Conservation (phyloP, 78 protist genomes). For the Pigoraptor vietnamica region DNA sequence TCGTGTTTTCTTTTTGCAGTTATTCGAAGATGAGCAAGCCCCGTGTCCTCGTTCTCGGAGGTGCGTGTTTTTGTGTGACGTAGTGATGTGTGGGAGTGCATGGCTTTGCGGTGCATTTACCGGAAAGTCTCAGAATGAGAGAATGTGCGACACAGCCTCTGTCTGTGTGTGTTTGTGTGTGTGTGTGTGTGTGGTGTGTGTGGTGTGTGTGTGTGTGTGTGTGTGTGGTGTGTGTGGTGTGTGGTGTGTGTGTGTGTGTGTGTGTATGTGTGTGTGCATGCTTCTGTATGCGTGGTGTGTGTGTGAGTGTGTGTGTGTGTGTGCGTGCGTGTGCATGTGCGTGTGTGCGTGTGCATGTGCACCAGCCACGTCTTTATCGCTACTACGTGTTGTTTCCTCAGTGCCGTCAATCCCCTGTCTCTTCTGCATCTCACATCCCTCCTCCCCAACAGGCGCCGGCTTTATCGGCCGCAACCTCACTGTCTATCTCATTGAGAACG, state of each 20-base stretch:
- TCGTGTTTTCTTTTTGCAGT: too few species aligned
- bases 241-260: not conserved
- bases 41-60: not conserved
- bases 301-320: not conserved
- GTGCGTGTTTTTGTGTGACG: not conserved
- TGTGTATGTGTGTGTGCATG: not conserved
- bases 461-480: conserved; percentile 89
- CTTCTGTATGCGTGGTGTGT: not conserved
- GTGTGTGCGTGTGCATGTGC: not conserved
- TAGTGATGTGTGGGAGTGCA: too few species aligned
- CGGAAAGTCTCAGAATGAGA: too few species aligned
- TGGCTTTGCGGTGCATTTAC: too few species aligned
- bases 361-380: too few species aligned
- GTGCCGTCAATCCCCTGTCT: too few species aligned
- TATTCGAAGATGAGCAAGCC: not conserved
- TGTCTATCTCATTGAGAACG: conserved; percentile 62
- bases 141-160: too few species aligned
- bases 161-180: too few species aligned
- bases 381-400: too few species aligned
- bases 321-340: not conserved
- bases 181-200: too few species aligned
- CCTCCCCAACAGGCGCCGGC: conserved; percentile 54
- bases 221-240: not conserved
- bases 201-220: not conserved
- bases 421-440: too few species aligned